Base-by-base conservation (phyloP, 2,329 filamentous ascomycete species). In the Epichloe aotearoae region DNA sequence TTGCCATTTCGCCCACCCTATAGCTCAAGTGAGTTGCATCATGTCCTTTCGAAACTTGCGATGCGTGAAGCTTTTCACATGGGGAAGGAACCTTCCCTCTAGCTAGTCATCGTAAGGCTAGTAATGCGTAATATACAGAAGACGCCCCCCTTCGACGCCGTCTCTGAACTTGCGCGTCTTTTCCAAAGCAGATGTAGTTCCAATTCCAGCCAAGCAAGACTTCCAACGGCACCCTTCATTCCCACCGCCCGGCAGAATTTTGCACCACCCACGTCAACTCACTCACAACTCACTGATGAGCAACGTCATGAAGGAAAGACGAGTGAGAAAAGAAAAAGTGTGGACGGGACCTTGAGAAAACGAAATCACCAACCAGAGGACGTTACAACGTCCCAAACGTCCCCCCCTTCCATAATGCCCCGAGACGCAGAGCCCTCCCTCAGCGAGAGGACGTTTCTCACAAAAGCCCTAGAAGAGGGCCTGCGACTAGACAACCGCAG, bases 351-450 rank as follows among this genome's bases (percentile, higher is more conserved):
- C 3, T 4, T 7, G 14, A 15, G 7, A 42, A 43, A 42, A 43
- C 15, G 14, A 37, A 36, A 17, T 14, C 26, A 1, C 20, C 15
- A 5, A 26, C 12, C 4, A n/a, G 17, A 12, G 19, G 37, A 20
- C 15, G n/a, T 19, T 17, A 10, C 19, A 19, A 19, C 19, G 19
- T 3, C 19, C 19, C 19, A 19, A 19, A 2, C 19, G 19, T 19
- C 19, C 19, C 11, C 38, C 4, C 20, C n/a, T 7, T 6, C 7
- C 46, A 75, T 19, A 56, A 97, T 97, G 91, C 91, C 91, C 64
- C 85, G 87, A 69, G 90, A 96, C 83, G 82, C 84, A 53, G 87
- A 94, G 60, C 87, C 91, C 51, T 96, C 91, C 49, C 78, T 86
- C 56, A 88, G 91, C 64, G 91, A 97, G 74, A 87, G 81, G 65